Base-by-base conservation (phyloP, 495 filamentous ascomycete genomes). In the Daldinia vernicosa region DNA sequence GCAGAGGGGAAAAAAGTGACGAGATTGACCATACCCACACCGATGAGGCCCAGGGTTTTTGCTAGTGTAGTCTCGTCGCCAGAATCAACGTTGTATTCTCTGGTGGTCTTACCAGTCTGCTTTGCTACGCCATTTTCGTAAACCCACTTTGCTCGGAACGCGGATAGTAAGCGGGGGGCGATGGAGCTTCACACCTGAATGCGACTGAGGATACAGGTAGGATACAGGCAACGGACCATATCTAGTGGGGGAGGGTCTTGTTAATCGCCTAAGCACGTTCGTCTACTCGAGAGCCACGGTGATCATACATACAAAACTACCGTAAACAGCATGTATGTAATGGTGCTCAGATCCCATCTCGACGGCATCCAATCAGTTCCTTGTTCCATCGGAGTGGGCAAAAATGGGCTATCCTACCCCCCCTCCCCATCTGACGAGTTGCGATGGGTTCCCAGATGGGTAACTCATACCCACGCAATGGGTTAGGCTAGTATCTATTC, bases 311-410 rank as follows among this genome's bases (percentile, higher is more conserved):
- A 40, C 53, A 43, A 64, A 65, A 61, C 50, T 72, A 60, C 65
- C 40, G 66, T 63, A 65, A 37, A 32, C 58, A 58, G 58, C 33
- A 66, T 65, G 58, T 32, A 69, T 61, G 52, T 66, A 65, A 59
- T 69, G 66, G 57, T 69, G 70, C 58, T 62, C 52, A 66, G 69
- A 73, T 69, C 61, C 70, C 70, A 69, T 69, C 70, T 73, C 52
- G 52, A 52, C 52, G 70, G 70, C 70, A 73, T 73, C 70, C 70
- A 73, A 73, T 73, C 70, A 73, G 60, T 60, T 66, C 57, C 56
- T 62, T 54, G 60, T 68, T 66, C 63, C 19, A 22, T 57, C 66
- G 51, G 45, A 60, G 53, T 58, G 70, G 32, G 43, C 56, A 27
- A 61, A 45, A 66, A 66, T 52, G 51, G 37, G 57, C 22, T 63